Percentiles rank a stretch among this genome's conserved stretches.
Evolutionary conservation across 2,329 filamentous ascomycete genomes (phyloP).

Genomic region (Penicillium hordei): DNA sequence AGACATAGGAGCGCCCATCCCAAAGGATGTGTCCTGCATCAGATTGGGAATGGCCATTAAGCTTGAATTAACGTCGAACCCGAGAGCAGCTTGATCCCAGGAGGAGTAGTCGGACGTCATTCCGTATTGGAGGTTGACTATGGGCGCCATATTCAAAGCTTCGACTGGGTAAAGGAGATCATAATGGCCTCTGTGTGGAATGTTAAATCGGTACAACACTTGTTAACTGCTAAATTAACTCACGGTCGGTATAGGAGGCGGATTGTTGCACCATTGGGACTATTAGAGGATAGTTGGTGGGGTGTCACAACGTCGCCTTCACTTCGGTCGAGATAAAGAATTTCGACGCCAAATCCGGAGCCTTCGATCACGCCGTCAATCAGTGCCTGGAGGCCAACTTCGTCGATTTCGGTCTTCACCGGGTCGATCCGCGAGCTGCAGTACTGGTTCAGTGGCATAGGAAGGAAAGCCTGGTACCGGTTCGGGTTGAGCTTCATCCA

Average conservation of each 20-base stretch:
- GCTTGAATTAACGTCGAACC: slow-evolving; percentile 42
- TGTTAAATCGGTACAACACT: slow-evolving; percentile 16
- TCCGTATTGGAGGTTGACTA: slow-evolving; percentile 45
- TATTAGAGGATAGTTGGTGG: slow-evolving; percentile 40
- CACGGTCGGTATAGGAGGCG: slow-evolving; percentile 66
- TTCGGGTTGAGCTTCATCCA: slow-evolving; percentile 75
- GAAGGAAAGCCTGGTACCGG: slow-evolving; percentile 72
- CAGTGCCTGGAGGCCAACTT: slow-evolving; percentile 77
- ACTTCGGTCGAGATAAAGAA: slow-evolving; percentile 88
- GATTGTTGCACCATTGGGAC: slow-evolving; percentile 60
- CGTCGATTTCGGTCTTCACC: slow-evolving; percentile 80
- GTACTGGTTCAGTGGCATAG: slow-evolving; percentile 64
- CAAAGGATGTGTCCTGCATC: slow-evolving; percentile 39
- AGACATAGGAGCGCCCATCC: slow-evolving; percentile 27
- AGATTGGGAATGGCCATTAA: slow-evolving; percentile 44
- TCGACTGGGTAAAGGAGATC: slow-evolving; percentile 81
- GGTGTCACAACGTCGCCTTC: slow-evolving; percentile 69
- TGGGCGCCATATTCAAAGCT: slow-evolving; percentile 38
- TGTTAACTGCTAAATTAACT: slow-evolving; percentile 30
- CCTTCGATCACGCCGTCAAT: slow-evolving; percentile 77
- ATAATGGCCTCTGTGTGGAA: slow-evolving; percentile 69
- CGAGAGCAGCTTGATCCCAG: slow-evolving; percentile 40
- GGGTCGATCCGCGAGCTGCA: slow-evolving; percentile 71
- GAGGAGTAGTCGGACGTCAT: slow-evolving; percentile 40
- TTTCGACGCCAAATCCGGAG: slow-evolving; percentile 75